Conservation (phyloP, 306 rosid genomes). For the Senna tora region DNA sequence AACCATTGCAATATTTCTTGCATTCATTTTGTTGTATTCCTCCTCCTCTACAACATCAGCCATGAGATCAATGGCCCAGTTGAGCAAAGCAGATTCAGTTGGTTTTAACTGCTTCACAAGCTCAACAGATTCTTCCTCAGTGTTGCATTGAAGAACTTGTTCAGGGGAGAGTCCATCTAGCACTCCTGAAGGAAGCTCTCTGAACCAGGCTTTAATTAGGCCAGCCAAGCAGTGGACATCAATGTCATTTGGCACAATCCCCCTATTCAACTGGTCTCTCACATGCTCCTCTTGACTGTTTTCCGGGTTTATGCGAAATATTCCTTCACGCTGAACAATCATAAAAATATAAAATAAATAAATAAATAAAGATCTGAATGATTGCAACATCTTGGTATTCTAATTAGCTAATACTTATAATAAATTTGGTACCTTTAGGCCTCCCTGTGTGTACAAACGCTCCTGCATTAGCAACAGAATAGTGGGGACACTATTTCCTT, state of each 20-base stretch:
- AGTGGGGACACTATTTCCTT: conserved; percentile 91
- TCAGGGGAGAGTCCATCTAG: conserved; percentile 96
- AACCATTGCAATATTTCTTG: conserved; percentile 96
- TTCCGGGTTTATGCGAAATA: conserved; percentile 90
- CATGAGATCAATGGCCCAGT: conserved; percentile 95
- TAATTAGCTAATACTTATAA: conserved; percentile 7
- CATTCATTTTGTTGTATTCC: conserved; percentile 89
- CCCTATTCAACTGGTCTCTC: conserved; percentile 82
- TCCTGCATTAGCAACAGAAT: conserved; percentile 93
- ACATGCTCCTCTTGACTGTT: conserved; percentile 84
- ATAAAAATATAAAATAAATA: conserved; percentile 18
- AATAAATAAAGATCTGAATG: conserved; percentile 14
- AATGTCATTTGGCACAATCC: conserved; percentile 82
- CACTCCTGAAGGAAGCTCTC: conserved; percentile 95
- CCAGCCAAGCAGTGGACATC: conserved; percentile 94
- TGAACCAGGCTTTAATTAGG: conserved; percentile 94
- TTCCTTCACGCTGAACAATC: conserved; percentile 78
- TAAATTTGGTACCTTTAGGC: conserved; percentile 60
- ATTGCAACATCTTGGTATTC: background rate
- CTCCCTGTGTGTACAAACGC: conserved; percentile 83
- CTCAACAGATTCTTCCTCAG: conserved; percentile 80
- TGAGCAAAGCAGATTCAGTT: conserved; percentile 74
- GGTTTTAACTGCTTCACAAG: conserved; percentile 84
- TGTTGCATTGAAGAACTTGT: conserved; percentile 85
- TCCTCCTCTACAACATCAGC: conserved; percentile 96